These are phyloP conservation scores for Acarospora socialis DNA, from an alignment of 2,329 filamentous ascomycete genomes.

Conservation along the genomic window DNA sequence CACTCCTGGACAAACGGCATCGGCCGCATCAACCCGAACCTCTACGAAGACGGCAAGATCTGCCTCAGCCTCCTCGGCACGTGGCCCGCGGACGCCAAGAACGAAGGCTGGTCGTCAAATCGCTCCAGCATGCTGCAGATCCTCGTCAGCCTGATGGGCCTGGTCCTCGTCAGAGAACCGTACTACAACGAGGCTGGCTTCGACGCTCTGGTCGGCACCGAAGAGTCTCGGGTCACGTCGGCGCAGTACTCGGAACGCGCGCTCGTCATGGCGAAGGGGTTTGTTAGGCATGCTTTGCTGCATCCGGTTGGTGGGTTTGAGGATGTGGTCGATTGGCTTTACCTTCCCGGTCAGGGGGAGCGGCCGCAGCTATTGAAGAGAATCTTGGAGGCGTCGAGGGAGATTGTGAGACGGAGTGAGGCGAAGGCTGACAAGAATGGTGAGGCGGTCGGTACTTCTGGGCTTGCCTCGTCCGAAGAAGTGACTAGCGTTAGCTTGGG, in stretches of 20 bases:
- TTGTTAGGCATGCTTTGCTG: conserved; percentile 34
- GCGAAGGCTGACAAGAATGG: too few relatives aligned
- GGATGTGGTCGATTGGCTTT: conserved; percentile 40
- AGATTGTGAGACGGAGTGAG: too few relatives aligned
- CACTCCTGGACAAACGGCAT: conserved; percentile 42
- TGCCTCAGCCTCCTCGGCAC: conserved; percentile 46
- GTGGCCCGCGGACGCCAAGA: conserved; percentile 39
- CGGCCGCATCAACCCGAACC: conserved; percentile 45
- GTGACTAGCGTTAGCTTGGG: too few relatives aligned
- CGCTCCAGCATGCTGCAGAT: conserved; percentile 43
- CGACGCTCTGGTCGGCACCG: conserved; percentile 34
- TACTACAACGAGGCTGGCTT: conserved; percentile 53
- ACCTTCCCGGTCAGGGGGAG: conserved; percentile 21
- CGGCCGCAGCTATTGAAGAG: conserved; percentile 11
- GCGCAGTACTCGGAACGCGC: conserved; percentile 40
- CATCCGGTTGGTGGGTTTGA: conserved; percentile 31
- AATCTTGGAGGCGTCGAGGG: too few relatives aligned
- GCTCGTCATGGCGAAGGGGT: conserved; percentile 37
- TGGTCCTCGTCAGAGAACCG: conserved; percentile 44
- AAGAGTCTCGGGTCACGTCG: conserved; percentile 31
- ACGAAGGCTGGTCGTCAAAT: conserved; percentile 39
- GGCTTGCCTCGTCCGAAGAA: too few relatives aligned
- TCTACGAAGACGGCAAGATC: conserved; percentile 49
- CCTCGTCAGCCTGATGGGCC: conserved; percentile 41
- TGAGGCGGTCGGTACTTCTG: too few relatives aligned